Conservation (phyloP, 2,329 filamentous ascomycete species). For the Aspergillus clavatus region DNA sequence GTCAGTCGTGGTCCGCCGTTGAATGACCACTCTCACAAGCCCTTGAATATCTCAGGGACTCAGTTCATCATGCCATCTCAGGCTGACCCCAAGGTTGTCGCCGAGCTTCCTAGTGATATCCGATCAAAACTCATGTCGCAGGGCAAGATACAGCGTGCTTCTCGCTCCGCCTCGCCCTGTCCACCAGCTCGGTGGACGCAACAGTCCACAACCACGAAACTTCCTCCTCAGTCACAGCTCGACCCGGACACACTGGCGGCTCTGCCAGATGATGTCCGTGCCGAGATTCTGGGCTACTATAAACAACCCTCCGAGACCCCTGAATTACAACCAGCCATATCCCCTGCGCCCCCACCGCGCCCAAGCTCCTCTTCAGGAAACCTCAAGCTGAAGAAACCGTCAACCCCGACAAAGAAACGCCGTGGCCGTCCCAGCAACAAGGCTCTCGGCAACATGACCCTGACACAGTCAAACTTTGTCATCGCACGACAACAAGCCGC, state of each 20-base stretch:
- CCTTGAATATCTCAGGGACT: conserved; percentile 75
- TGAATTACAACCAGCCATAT: conserved; percentile 29
- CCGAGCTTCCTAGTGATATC: conserved; percentile 79
- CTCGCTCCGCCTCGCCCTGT: conserved; percentile 30
- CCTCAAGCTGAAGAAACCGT: conserved; percentile 41
- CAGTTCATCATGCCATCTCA: conserved; percentile 86
- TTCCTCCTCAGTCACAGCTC: conserved; percentile 67
- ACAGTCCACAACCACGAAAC: conserved; percentile 29
- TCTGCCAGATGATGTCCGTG: conserved; percentile 78
- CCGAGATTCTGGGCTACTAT: conserved; percentile 75
- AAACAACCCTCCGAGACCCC: conserved; percentile 23
- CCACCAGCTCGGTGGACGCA: conserved; percentile 23
- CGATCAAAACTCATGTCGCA: conserved; percentile 67
- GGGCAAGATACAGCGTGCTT: conserved; percentile 27
- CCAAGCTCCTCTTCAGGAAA: conserved; percentile 36
- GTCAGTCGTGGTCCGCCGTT: conserved; percentile 29
- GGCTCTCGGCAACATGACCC: conserved; percentile 52
- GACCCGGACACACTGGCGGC: conserved; percentile 80
- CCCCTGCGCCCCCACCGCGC: conserved; percentile 50
- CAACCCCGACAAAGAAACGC: conserved; percentile 64
- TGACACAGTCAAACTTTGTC: conserved; percentile 71
- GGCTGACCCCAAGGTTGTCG: conserved; percentile 73
- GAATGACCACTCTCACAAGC: conserved; percentile 48
- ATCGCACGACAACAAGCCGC: conserved; percentile 24
- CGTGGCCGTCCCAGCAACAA: conserved; percentile 50